These are phyloP conservation scores for Ceraceosorus bombacis DNA, from an alignment of 1,284 basidiomycete species.

Conservation along the genomic window DNA sequence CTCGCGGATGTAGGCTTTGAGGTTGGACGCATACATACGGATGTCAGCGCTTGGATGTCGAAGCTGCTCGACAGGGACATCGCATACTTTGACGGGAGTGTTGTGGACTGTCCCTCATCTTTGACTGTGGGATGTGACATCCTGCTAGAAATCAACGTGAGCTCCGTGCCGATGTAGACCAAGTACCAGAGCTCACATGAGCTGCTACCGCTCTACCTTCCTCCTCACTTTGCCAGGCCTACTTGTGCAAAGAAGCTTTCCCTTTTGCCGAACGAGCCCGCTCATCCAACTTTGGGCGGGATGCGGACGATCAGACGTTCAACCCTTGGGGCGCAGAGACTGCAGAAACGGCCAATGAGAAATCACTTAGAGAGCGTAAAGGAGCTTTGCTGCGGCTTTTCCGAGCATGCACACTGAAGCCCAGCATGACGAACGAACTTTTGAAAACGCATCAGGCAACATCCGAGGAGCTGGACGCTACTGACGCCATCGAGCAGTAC, in stretches of 20 bases:
- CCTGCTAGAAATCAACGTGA: slow-evolving; percentile 35
- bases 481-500: slow-evolving; percentile 41
- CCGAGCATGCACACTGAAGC: slow-evolving; percentile 33
- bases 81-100: slow-evolving; percentile 36
- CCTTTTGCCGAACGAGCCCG: neutral
- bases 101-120: slow-evolving; percentile 37
- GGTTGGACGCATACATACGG: slow-evolving; percentile 36
- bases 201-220: neutral
- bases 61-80: slow-evolving; percentile 37
- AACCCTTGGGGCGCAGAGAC: slow-evolving; percentile 53
- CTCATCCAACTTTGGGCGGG: slow-evolving; percentile 1
- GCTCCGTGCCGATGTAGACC: neutral
- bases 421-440: slow-evolving; percentile 30
- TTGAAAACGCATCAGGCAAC: slow-evolving; percentile 53
- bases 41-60: slow-evolving; percentile 43
- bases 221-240: slow-evolving; percentile 9
- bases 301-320: neutral
- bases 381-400: slow-evolving; percentile 49
- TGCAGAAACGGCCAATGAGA: slow-evolving; percentile 66
- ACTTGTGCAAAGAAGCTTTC: slow-evolving; percentile 11
- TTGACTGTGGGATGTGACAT: slow-evolving; percentile 42
- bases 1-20: slow-evolving; percentile 26
- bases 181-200: neutral
- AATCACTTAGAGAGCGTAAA: slow-evolving; percentile 67
- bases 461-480: slow-evolving; percentile 21